A percentile compares a stretch with the other conserved stretches of the same genome.
Conservation (phyloP, 176 grass and related monocot species). For the Eremochloa ophiuroides region DNA sequence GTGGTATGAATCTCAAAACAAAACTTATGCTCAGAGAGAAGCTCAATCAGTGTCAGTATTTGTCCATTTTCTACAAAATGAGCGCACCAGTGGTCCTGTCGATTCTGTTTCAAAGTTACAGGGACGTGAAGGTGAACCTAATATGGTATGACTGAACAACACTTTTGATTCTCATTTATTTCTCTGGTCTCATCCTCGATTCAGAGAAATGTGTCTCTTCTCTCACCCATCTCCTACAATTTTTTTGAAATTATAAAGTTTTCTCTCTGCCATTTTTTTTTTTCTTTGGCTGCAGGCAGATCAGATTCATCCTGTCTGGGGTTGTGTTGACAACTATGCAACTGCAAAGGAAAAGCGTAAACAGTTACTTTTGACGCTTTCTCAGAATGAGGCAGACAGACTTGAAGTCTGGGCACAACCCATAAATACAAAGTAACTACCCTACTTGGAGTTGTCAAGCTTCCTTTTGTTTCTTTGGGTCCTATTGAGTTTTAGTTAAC, state of each 20-base stretch:
- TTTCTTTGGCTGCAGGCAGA: conserved; percentile 53
- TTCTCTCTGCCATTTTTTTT: conserved; percentile 10
- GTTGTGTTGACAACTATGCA: conserved; percentile 71
- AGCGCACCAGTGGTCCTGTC: conserved; percentile 27
- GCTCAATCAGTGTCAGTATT: conserved; percentile 95
- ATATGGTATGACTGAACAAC: conserved; percentile 51
- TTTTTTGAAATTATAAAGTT: conserved; percentile 9
- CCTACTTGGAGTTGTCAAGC: neutral
- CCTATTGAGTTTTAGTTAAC: conserved; percentile 10
- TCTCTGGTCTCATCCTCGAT: neutral
- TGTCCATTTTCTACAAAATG: conserved; percentile 86
- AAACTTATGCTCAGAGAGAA: conserved; percentile 86
- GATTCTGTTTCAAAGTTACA: conserved; percentile 66
- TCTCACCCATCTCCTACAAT: neutral
- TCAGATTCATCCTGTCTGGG: conserved; percentile 88
- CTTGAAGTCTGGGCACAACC: conserved; percentile 99
- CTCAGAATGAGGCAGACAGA: conserved; percentile 92
- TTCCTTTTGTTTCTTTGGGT: conserved; percentile 26
- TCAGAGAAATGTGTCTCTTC: neutral
- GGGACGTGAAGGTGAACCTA: conserved; percentile 66
- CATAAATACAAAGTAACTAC: conserved; percentile 83
- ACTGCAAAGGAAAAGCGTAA: conserved; percentile 75
- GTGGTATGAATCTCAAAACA: conserved; percentile 93
- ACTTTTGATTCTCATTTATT: neutral
- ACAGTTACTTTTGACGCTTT: conserved; percentile 84